These are phyloP conservation scores for Diutina scorzettiae DNA, from an alignment of 1,139 yeast genomes.

Conservation along the genomic window DNA sequence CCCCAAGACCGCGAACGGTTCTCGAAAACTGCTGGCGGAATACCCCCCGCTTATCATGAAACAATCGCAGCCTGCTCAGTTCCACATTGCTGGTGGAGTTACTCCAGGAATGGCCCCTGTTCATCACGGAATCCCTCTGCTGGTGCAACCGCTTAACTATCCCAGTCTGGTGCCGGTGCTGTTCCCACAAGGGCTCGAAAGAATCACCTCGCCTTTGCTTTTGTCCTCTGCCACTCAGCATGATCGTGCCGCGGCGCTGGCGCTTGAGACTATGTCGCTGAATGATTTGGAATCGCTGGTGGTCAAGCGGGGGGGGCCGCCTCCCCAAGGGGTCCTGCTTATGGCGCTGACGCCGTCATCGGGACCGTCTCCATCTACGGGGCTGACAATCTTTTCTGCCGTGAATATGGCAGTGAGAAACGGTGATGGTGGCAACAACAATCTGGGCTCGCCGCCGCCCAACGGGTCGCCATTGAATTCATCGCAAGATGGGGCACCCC, in stretches of 20 bases:
- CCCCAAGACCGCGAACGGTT: neutral
- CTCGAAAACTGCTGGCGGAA: neutral
- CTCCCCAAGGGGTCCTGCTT: conserved; percentile 4
- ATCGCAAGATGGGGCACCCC: neutral
- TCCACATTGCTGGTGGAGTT: neutral
- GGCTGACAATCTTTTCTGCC: conserved; percentile 1
- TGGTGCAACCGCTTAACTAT: conserved; percentile 45
- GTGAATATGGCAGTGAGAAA: neutral
- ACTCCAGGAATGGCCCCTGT: neutral
- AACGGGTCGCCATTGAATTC: neutral
- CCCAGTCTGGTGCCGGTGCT: conserved; percentile 63
- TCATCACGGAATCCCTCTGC: neutral
- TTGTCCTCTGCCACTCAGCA: conserved; percentile 33
- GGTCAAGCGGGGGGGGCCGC: conserved; percentile 11
- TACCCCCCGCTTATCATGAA: conserved; percentile 5
- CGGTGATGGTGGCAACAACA: neutral
- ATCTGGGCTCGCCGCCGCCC: neutral
- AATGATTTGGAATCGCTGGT: conserved; percentile 37
- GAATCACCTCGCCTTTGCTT: conserved; percentile 54
- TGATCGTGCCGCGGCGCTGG: conserved; percentile 38
- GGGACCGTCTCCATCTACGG: neutral
- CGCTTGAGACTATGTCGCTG: conserved; percentile 41
- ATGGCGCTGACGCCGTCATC: neutral
- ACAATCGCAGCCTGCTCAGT: neutral
- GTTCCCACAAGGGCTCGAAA: conserved; percentile 51